phyloP scores from a whole-genome alignment of 805 yeast species.

The Hermanozyma aechmeae region DNA sequence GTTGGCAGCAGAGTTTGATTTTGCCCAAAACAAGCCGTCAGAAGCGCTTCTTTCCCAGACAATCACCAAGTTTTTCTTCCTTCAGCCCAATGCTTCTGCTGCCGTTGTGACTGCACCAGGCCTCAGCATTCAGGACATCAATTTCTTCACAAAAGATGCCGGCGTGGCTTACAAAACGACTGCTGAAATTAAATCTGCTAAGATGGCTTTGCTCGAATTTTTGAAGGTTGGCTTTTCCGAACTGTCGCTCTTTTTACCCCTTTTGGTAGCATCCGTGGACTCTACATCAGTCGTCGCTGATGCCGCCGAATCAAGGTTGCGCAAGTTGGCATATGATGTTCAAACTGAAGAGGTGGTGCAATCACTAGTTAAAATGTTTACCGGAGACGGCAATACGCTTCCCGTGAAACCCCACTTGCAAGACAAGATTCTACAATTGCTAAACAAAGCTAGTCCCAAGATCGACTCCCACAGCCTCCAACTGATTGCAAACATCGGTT shows the following conservation, averaged over 20 bases:
- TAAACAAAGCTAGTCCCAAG: conserved; percentile 46
- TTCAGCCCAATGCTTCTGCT: conserved; percentile 31
- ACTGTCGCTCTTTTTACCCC: conserved; percentile 32
- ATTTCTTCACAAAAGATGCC: conserved; percentile 60
- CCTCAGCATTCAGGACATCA: conserved; percentile 42
- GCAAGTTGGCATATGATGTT: conserved; percentile 41
- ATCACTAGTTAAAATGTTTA: conserved; percentile 37
- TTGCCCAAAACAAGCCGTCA: conserved; percentile 26
- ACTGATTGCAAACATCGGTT: conserved; percentile 48
- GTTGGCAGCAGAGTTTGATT: conserved; percentile 22
- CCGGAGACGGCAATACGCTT: conserved; percentile 34
- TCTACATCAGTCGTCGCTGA: conserved; percentile 46
- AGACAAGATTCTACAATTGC: conserved; percentile 42
- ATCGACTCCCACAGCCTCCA: conserved; percentile 33
- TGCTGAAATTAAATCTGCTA: conserved; percentile 31
- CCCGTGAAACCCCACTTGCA: conserved; percentile 47
- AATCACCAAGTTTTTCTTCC: conserved; percentile 48
- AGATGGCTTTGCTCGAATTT: conserved; percentile 24
- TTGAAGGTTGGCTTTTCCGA: conserved; percentile 33
- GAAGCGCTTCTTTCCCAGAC: conserved; percentile 35
- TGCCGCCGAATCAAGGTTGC: conserved; percentile 40
- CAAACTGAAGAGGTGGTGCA: conserved; percentile 40
- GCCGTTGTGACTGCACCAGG: conserved; percentile 48
- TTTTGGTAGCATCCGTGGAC: conserved; percentile 59
- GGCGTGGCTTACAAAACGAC: conserved; percentile 48